A percentile compares a stretch with the other conserved stretches of the same genome.
phyloP scores from a whole-genome alignment of 2,329 filamentous ascomycete genomes.

The Gaeumannomyces tritici region DNA sequence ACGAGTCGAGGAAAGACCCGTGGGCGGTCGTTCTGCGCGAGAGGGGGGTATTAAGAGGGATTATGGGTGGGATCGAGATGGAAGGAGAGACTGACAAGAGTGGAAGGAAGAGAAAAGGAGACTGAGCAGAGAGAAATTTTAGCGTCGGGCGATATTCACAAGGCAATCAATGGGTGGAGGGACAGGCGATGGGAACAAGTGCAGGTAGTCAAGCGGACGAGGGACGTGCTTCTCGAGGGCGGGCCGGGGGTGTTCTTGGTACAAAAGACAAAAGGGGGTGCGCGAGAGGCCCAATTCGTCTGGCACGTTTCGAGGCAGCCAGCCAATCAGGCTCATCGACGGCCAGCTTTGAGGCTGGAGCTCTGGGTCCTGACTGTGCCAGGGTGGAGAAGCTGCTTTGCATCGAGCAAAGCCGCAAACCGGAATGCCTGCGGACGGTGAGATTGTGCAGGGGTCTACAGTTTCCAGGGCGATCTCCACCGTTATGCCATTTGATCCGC shows the following conservation, averaged over 20 bases:
- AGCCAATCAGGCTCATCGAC: neutral
- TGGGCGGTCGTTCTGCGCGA: neutral
- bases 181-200: neutral
- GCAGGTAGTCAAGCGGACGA: neutral
- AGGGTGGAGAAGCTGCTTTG: neutral
- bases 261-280: constrained; percentile 1
- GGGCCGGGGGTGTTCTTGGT: neutral
- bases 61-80: constrained; percentile 8
- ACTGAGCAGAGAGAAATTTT: constrained; percentile 6
- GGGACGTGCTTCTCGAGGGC: constrained; percentile 1
- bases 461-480: neutral
- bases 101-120: neutral
- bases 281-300: neutral
- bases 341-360: neutral
- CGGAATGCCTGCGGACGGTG: neutral
- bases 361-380: neutral
- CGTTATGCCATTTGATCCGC: neutral
- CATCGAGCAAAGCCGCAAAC: neutral
- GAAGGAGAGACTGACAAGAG: constrained; percentile 7
- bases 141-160: constrained; percentile 7
- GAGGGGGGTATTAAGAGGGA: constrained; percentile 3
- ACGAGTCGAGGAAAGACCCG: constrained; percentile 1
- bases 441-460: neutral
- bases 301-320: neutral
- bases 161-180: constrained; percentile 4